phyloP scores from a whole-genome alignment of 2,329 filamentous ascomycete species.

The Aspergillus phoenicis region DNA sequence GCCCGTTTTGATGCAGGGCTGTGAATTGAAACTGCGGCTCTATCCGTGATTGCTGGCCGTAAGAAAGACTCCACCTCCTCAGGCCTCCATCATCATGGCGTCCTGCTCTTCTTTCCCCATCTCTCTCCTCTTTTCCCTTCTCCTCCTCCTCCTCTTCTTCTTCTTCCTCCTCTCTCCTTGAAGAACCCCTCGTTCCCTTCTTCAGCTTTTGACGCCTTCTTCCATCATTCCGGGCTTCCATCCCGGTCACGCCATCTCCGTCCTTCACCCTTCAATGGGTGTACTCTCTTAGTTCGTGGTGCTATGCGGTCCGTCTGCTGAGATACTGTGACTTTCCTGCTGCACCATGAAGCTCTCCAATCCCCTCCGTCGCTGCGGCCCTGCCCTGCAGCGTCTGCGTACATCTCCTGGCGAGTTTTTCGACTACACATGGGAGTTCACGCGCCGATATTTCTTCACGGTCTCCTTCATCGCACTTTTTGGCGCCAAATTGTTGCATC shows the following conservation, averaged over 20 bases:
- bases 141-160: not conserved
- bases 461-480: slow-evolving; percentile 31
- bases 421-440: slow-evolving; percentile 31
- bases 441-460: slow-evolving; percentile 36
- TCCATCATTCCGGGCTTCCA: not conserved
- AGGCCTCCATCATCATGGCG: slow-evolving; percentile 1
- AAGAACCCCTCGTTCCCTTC: not conserved
- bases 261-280: not conserved
- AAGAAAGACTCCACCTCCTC: not conserved
- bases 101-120: slow-evolving; percentile 4
- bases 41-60: not conserved
- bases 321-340: not conserved
- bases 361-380: slow-evolving; percentile 7
- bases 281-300: not conserved
- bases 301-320: slow-evolving; percentile 6
- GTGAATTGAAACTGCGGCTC: not conserved
- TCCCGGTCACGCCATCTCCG: slow-evolving; percentile 1
- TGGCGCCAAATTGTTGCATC: slow-evolving; percentile 30
- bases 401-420: slow-evolving; percentile 21
- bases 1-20: not conserved
- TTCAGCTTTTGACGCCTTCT: not conserved
- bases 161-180: not conserved
- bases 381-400: slow-evolving; percentile 12
- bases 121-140: not conserved
- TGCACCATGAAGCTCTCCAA: slow-evolving; percentile 14